Percentiles rank a stretch among this genome's conserved stretches.
These are phyloP conservation scores for Podaxis mareebaensis DNA, from an alignment of 768 basidiomycete genomes.

Conservation along the genomic window DNA sequence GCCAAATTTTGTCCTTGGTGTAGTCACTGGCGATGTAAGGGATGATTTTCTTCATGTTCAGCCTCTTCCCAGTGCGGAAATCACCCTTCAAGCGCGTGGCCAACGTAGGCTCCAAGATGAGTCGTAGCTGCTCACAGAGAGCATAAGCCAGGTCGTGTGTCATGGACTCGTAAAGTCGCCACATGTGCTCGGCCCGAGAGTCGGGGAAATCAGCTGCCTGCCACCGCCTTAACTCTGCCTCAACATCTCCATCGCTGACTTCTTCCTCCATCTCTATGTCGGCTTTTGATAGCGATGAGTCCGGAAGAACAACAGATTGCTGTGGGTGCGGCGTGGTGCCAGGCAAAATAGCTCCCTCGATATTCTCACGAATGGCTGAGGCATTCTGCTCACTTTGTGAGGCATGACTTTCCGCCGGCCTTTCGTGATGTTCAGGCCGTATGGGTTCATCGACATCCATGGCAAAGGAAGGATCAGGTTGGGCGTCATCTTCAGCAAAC, in stretches of 20 bases:
- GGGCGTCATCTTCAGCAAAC: conserved; percentile 61
- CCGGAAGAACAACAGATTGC: conserved; percentile 22
- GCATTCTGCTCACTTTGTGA: conserved; percentile 28
- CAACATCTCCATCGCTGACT: conserved; percentile 33
- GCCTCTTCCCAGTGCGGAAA: conserved; percentile 94
- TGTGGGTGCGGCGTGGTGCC: conserved; percentile 23
- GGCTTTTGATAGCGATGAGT: conserved; percentile 29
- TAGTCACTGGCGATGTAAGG: conserved; percentile 98
- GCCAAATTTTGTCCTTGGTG: conserved; percentile 99
- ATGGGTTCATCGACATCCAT: conserved; percentile 50
- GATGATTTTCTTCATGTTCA: conserved; percentile 99
- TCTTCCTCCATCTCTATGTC: conserved; percentile 29
- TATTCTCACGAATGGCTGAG: conserved; percentile 26
- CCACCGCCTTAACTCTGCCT: conserved; percentile 62
- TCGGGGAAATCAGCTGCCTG: conserved; percentile 57
- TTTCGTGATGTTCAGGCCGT: conserved; percentile 28
- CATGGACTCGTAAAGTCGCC: conserved; percentile 88
- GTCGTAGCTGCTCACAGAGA: conserved; percentile 94
- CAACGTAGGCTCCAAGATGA: conserved; percentile 93
- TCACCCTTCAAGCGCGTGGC: conserved; percentile 95
- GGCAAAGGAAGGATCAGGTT: conserved; percentile 31
- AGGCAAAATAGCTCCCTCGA: conserved; percentile 52
- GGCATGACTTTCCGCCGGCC: conserved; percentile 19
- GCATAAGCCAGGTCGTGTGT: conserved; percentile 90
- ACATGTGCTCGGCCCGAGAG: conserved; percentile 69